A percentile compares a stretch with the other conserved stretches of the same genome.
Evolutionary conservation across 768 basidiomycete species (phyloP).

Genomic region (Mycena maculata): DNA sequence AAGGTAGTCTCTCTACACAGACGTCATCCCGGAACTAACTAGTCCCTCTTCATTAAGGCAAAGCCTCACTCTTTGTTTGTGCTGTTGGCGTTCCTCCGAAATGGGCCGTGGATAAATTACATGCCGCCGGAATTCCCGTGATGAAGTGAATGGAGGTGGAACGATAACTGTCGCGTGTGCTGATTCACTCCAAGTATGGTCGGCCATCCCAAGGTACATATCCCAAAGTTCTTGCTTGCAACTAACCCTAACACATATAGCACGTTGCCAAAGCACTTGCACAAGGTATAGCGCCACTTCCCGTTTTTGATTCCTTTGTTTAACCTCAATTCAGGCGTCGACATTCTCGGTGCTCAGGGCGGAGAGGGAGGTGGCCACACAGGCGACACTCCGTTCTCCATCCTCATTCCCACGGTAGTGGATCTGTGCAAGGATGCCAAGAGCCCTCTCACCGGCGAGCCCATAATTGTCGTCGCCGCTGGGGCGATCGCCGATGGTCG

Average conservation of each 20-base stretch:
- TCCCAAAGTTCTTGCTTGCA: constrained; percentile 9
- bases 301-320: background rate
- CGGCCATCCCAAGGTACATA: constrained; percentile 81
- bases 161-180: background rate
- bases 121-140: constrained; percentile 80
- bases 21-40: too few species aligned
- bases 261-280: constrained; percentile 82
- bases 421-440: constrained; percentile 77
- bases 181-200: constrained; percentile 67
- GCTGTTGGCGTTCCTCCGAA: constrained; percentile 89
- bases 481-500: constrained; percentile 89
- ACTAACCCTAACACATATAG: constrained; percentile 47
- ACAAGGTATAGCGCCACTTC: constrained; percentile 56
- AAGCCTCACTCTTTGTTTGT: constrained; percentile 83
- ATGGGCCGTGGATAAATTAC: constrained; percentile 83
- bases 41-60: constrained; percentile 55
- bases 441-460: constrained; percentile 83
- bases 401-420: constrained; percentile 85
- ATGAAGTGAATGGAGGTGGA: constrained; percentile 75
- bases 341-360: constrained; percentile 90
- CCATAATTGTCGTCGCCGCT: constrained; percentile 83
- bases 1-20: too few species aligned
- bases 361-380: constrained; percentile 93
- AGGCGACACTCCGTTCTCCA: constrained; percentile 82
- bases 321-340: constrained; percentile 65